Percentiles rank a stretch among this genome's conserved stretches.
These are phyloP conservation scores for Leccinum olivaceopallidum DNA, from an alignment of 768 basidiomycete species.

Conservation along the genomic window DNA sequence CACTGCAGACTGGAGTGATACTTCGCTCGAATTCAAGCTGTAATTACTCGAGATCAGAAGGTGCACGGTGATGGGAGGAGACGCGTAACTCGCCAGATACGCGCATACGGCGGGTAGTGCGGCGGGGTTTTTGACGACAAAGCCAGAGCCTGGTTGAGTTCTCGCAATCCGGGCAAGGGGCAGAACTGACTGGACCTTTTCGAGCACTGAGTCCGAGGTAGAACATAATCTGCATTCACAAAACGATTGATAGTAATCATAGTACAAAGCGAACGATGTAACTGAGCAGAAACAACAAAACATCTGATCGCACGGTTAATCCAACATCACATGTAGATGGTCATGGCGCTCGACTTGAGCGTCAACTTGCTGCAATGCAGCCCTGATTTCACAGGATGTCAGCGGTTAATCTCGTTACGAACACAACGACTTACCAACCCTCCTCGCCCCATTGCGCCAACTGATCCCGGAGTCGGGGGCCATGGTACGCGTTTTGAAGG, in stretches of 20 bases:
- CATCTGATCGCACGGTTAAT: no score
- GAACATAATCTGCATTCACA: no score
- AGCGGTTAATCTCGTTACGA: no score
- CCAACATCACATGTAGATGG: no score
- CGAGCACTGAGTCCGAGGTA: constrained; percentile 16
- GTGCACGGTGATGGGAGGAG: neutral
- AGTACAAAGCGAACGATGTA: no score
- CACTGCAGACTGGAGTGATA: constrained; percentile 29
- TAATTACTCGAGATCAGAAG: neutral
- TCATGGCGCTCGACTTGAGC: no score
- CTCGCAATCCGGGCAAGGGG: constrained; percentile 18
- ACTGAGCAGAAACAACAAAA: no score
- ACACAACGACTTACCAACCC: neutral
- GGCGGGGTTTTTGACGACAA: constrained; percentile 22
- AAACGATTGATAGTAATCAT: no score
- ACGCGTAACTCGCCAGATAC: constrained; percentile 31
- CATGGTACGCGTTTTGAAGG: neutral
- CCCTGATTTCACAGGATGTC: no score
- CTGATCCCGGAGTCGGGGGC: neutral
- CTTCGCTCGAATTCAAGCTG: constrained; percentile 31
- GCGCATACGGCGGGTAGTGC: constrained; percentile 33
- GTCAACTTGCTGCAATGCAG: no score
- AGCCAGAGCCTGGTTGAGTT: constrained; percentile 32
- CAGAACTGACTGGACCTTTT: constrained; percentile 25
- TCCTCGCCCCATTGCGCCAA: neutral